phyloP scores from a whole-genome alignment of 176 grass and related monocot genomes.

The Musa beccarii region DNA sequence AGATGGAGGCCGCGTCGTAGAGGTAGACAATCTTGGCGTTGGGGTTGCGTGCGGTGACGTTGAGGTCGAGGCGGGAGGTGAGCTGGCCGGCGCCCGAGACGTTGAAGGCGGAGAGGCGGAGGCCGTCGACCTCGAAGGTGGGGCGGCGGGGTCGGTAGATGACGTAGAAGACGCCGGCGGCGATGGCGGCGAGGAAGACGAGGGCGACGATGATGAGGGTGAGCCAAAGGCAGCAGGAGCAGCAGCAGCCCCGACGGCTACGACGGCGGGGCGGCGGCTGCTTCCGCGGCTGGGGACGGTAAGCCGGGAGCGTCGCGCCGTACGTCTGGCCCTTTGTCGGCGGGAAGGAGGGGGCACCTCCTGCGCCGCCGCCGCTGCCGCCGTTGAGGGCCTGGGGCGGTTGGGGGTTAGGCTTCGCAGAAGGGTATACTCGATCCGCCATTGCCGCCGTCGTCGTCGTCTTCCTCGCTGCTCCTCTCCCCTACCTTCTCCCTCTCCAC shows the following conservation, averaged over 20 bases:
- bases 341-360: conserved; percentile 19
- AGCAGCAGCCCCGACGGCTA: conserved; percentile 48
- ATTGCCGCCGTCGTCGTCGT: conserved; percentile 24
- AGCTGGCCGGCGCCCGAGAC: conserved; percentile 31
- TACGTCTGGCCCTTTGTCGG: conserved; percentile 72
- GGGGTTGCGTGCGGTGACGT: conserved; percentile 62
- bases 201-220: conserved; percentile 53
- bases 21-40: conserved; percentile 88
- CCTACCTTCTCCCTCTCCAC: too few relatives aligned
- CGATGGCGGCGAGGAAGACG: conserved; percentile 57
- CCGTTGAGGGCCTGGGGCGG: conserved; percentile 27
- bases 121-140: conserved; percentile 48
- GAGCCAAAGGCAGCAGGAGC: conserved; percentile 56
- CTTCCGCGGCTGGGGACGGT: conserved; percentile 38
- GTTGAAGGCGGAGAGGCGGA: conserved; percentile 49
- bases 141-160: conserved; percentile 80
- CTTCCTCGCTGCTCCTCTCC: not conserved
- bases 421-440: conserved; percentile 64
- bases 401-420: conserved; percentile 59
- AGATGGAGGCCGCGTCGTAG: conserved; percentile 71
- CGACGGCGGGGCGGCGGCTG: conserved; percentile 44
- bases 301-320: conserved; percentile 44
- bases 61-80: conserved; percentile 51
- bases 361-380: conserved; percentile 23
- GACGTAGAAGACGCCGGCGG: conserved; percentile 64